Conservation (phyloP, 2,329 filamentous ascomycete species). For the Drechslerella dactyloides region DNA sequence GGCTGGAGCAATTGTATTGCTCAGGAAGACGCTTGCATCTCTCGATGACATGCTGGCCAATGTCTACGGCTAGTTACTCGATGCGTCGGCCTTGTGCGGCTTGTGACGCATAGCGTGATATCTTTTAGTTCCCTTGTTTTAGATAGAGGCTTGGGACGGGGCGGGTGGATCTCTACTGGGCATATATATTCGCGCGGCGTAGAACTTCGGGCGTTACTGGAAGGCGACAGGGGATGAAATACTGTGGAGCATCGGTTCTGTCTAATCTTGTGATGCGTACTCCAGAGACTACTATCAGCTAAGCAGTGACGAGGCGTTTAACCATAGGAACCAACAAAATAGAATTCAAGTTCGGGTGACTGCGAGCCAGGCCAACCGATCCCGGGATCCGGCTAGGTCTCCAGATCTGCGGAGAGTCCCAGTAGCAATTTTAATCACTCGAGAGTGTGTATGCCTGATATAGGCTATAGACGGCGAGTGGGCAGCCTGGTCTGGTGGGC, state of each 20-base stretch:
- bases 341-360: too few species aligned
- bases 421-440: background rate
- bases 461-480: slow-evolving; percentile 4
- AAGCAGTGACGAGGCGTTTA: too few species aligned
- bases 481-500: background rate
- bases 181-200: slow-evolving; percentile 29
- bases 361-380: background rate
- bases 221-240: slow-evolving; percentile 11
- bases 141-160: slow-evolving; percentile 4
- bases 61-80: background rate
- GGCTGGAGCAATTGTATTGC: slow-evolving; percentile 60
- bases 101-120: background rate
- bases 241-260: too few species aligned
- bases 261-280: too few species aligned
- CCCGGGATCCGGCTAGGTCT: background rate
- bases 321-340: too few species aligned
- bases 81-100: background rate
- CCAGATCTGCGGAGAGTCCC: too few species aligned
- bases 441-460: background rate
- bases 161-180: slow-evolving; percentile 27
- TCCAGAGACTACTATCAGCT: too few species aligned
- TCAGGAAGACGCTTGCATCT: slow-evolving; percentile 55
- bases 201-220: slow-evolving; percentile 39
- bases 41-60: slow-evolving; percentile 28
- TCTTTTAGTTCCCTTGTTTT: slow-evolving; percentile 6